phyloP scores from a whole-genome alignment of 768 basidiomycete genomes.

The Suillus alpinus region DNA sequence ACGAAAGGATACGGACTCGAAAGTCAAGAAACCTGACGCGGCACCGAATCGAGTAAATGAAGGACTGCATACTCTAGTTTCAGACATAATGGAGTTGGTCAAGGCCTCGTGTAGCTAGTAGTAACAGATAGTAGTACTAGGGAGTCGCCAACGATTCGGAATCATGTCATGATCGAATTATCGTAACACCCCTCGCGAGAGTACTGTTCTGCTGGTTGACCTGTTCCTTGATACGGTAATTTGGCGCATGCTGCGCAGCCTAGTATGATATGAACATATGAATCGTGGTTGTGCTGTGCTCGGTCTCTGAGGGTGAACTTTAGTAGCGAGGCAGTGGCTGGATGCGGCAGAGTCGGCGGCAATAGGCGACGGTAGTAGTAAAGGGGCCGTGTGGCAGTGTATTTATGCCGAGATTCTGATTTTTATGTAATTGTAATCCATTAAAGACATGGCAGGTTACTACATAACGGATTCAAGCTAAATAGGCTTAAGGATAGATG shows the following conservation, averaged over 20 bases:
- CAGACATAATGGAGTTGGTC: not conserved
- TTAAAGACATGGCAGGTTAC: not conserved
- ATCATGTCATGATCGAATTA: not conserved
- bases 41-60: not conserved
- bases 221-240: conserved; percentile 5
- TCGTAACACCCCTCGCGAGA: not conserved
- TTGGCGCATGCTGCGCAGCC: not conserved
- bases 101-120: not conserved
- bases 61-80: not conserved
- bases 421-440: not conserved
- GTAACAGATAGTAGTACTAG: not conserved
- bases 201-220: not conserved
- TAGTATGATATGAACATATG: not conserved
- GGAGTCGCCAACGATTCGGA: not conserved
- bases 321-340: not conserved
- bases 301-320: no score
- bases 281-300: not conserved
- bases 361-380: not conserved
- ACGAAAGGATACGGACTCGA: not conserved
- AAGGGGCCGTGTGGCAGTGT: not conserved
- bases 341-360: not conserved
- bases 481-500: conserved; percentile 21
- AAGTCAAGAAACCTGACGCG: not conserved
- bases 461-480: conserved; percentile 12
- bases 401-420: not conserved